These are phyloP conservation scores for Raphanus raphanistrum DNA, from an alignment of 345 rosid genomes.

Conservation along the genomic window DNA sequence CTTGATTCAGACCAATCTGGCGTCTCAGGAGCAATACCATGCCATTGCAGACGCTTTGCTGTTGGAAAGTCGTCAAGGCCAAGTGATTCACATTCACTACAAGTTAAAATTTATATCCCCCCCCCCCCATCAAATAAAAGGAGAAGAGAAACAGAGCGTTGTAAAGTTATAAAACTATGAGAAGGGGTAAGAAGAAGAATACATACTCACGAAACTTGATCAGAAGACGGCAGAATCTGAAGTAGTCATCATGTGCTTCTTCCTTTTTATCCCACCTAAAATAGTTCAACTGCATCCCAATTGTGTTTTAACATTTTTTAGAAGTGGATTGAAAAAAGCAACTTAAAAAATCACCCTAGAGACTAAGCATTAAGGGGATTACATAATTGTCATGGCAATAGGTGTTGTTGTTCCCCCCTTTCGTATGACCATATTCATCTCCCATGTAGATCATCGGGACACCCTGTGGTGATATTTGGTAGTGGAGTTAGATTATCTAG, in stretches of 20 bases:
- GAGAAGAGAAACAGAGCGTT: background rate
- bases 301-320: conserved; percentile 22
- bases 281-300: conserved; percentile 65
- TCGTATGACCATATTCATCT: conserved; percentile 97
- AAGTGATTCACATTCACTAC: conserved; percentile 89
- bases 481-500: background rate
- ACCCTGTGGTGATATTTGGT: conserved; percentile 59
- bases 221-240: conserved; percentile 78
- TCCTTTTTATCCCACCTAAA: conserved; percentile 93
- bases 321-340: conserved; percentile 1
- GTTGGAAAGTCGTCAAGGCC: conserved; percentile 87
- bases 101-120: conserved; percentile 16
- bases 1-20: conserved; percentile 93
- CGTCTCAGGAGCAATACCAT: conserved; percentile 67
- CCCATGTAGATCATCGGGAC: conserved; percentile 98
- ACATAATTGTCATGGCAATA: conserved; percentile 97
- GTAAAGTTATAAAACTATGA: background rate
- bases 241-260: conserved; percentile 72
- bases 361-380: conserved; percentile 24
- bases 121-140: conserved; percentile 1
- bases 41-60: conserved; percentile 88
- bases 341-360: conserved; percentile 7
- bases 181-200: conserved; percentile 16
- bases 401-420: conserved; percentile 94
- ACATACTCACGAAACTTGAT: conserved; percentile 78